These are phyloP conservation scores for Fusarium paranaense DNA, from an alignment of 2,329 filamentous ascomycete genomes.

Conservation along the genomic window DNA sequence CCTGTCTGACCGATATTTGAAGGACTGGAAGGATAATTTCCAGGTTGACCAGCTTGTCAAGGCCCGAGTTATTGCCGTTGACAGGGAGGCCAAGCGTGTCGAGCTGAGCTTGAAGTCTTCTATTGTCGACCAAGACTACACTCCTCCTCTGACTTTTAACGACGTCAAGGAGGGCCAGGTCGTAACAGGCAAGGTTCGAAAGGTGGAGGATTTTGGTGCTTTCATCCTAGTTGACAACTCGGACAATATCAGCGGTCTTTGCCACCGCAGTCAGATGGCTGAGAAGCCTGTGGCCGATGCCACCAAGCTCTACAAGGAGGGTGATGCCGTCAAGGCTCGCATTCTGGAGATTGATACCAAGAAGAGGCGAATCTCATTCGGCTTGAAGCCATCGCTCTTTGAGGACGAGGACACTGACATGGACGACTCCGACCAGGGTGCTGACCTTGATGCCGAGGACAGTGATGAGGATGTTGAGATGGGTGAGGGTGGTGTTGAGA, in stretches of 20 bases:
- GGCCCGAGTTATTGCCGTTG: constrained; percentile 82
- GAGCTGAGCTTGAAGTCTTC: constrained; percentile 91
- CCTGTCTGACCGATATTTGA: constrained; percentile 89
- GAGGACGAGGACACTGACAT: constrained; percentile 69
- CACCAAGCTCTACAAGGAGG: constrained; percentile 88
- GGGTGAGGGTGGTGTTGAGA: constrained; percentile 59
- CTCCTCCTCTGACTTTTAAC: constrained; percentile 76
- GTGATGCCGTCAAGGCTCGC: constrained; percentile 93
- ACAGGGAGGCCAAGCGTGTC: constrained; percentile 75
- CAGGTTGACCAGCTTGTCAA: constrained; percentile 91
- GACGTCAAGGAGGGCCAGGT: constrained; percentile 84
- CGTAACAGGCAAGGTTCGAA: constrained; percentile 90
- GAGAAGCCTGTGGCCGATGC: constrained; percentile 85
- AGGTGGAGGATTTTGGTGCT: constrained; percentile 94
- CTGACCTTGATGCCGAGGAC: constrained; percentile 60
- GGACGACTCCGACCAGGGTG: constrained; percentile 62
- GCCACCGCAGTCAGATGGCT: constrained; percentile 92
- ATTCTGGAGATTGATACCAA: constrained; percentile 81
- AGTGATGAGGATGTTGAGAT: constrained; percentile 64
- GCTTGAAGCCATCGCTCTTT: constrained; percentile 93
- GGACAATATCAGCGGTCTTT: constrained; percentile 89
- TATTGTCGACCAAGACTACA: constrained; percentile 82
- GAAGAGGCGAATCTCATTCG: constrained; percentile 86
- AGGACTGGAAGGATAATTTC: constrained; percentile 94
- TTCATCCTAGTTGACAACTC: constrained; percentile 93